Conservation (phyloP, 768 basidiomycete species). For the Leccinum sublutescens region DNA sequence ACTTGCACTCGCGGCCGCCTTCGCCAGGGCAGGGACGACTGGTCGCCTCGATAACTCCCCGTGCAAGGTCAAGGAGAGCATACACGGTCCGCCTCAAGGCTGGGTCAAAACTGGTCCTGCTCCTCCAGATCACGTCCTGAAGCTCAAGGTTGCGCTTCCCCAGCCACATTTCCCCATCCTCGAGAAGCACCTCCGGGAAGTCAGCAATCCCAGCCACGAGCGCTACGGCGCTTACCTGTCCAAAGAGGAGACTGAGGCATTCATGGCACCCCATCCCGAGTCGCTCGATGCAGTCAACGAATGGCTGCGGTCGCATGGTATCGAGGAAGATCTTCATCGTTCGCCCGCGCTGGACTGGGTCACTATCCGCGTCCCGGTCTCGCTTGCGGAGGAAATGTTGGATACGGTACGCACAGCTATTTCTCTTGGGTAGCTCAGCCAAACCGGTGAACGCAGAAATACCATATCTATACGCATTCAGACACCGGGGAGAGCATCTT, state of each 20-base stretch:
- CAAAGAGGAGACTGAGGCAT: slow-evolving; percentile 61
- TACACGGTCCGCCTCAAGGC: slow-evolving; percentile 42
- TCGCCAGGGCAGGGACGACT: slow-evolving; percentile 9
- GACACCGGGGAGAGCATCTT: slow-evolving; percentile 53
- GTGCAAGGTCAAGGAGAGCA: slow-evolving; percentile 48
- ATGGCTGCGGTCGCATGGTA: slow-evolving; percentile 60
- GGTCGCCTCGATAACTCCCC: slow-evolving; percentile 9
- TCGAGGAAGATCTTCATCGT: slow-evolving; percentile 45
- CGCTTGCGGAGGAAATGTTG: slow-evolving; percentile 67
- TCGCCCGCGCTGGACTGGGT: slow-evolving; percentile 74
- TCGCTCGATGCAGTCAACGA: slow-evolving; percentile 53
- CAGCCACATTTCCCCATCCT: slow-evolving; percentile 50
- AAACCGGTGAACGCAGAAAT: slow-evolving; percentile 43
- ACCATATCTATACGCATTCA: slow-evolving; percentile 58
- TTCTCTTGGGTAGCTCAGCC: background rate
- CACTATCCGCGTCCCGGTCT: slow-evolving; percentile 54
- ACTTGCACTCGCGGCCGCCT: slow-evolving; percentile 10
- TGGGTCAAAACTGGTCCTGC: slow-evolving; percentile 48
- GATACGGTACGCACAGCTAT: slow-evolving; percentile 47
- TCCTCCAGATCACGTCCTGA: slow-evolving; percentile 45
- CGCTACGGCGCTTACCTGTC: slow-evolving; percentile 59
- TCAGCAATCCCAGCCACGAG: slow-evolving; percentile 53
- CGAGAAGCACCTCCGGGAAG: slow-evolving; percentile 52
- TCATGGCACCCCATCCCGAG: slow-evolving; percentile 56
- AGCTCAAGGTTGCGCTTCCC: slow-evolving; percentile 56